Evolutionary conservation across 352 stramenopile species (phyloP).

Genomic region (Globisporangium radiosum): DNA sequence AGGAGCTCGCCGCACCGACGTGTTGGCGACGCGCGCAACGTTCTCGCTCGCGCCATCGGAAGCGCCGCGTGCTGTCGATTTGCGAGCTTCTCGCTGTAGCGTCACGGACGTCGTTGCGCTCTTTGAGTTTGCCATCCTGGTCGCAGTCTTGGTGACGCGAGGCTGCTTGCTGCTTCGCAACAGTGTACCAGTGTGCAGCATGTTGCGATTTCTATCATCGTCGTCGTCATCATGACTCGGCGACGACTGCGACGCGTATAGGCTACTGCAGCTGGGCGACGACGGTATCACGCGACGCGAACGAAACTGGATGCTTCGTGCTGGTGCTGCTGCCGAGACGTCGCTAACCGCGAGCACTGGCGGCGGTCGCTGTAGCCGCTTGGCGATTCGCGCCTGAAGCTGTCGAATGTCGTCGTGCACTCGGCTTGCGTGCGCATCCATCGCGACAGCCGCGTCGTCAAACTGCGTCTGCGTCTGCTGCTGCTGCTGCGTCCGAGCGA

Average conservation of each 20-base stretch:
- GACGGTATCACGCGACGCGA: constrained; percentile 3
- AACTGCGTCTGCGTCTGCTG: background rate
- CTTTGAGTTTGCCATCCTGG: background rate
- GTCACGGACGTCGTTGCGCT: too few species aligned
- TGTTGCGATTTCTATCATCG: too few species aligned
- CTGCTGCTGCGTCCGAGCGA: background rate
- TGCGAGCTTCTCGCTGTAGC: too few species aligned
- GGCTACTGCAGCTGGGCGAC: background rate
- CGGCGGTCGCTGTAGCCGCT: constrained; percentile 42
- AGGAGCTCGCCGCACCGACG: background rate
- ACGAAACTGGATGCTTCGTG: background rate
- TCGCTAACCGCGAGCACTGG: constrained; percentile 1
- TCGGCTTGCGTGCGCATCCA: constrained; percentile 56
- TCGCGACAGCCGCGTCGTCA: background rate
- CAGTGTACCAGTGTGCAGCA: too few species aligned
- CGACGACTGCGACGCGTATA: constrained; percentile 24
- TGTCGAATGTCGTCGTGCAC: constrained; percentile 69
- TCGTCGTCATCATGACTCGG: background rate
- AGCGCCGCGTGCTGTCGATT: too few species aligned
- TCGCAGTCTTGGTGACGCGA: background rate
- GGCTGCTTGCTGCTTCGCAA: background rate
- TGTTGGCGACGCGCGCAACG: constrained; percentile 1
- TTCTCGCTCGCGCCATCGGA: constrained; percentile 5
- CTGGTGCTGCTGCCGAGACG: background rate
- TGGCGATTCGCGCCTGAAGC: constrained; percentile 59